Percentiles rank a stretch among this genome's conserved stretches.
Evolutionary conservation across 306 rosid species (phyloP).

Genomic region (Cucumis hystrix): DNA sequence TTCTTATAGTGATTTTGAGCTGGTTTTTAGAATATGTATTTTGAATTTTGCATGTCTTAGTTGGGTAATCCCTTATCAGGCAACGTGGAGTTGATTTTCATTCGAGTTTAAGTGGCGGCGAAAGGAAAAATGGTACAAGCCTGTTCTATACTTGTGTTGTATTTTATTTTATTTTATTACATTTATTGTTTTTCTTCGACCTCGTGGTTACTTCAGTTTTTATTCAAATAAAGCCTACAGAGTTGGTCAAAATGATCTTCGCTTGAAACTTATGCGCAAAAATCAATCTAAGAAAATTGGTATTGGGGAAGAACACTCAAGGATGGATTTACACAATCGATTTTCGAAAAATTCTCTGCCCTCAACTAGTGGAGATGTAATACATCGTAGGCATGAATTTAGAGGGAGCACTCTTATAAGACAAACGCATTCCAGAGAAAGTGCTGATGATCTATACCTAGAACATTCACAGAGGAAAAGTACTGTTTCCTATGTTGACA

Average conservation of each 20-base stretch:
- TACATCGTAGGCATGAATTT: slow-evolving; percentile 17
- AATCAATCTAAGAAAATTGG: slow-evolving; percentile 20
- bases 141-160: neutral
- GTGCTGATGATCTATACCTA: slow-evolving; percentile 21
- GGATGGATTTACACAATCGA: slow-evolving; percentile 14
- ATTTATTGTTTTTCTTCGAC: neutral
- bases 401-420: slow-evolving; percentile 10
- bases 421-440: slow-evolving; percentile 14
- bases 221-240: slow-evolving; percentile 18
- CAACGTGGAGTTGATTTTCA: slow-evolving; percentile 24
- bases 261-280: slow-evolving; percentile 37
- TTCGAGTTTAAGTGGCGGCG: slow-evolving; percentile 2
- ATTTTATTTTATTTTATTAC: neutral
- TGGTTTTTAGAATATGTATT: neutral
- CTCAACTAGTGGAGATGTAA: slow-evolving; percentile 13
- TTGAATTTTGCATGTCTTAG: neutral
- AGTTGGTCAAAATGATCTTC: slow-evolving; percentile 39
- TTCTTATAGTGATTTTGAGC: neutral
- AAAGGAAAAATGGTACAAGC: slow-evolving; percentile 21
- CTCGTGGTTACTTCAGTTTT: slow-evolving; percentile 10
- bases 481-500: slow-evolving; percentile 14
- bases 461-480: slow-evolving; percentile 18
- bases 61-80: slow-evolving; percentile 19
- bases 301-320: slow-evolving; percentile 13
- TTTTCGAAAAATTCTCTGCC: slow-evolving; percentile 14